A percentile compares a stretch with the other conserved stretches of the same genome.
Conservation (phyloP, 2,329 filamentous ascomycete genomes). For the Ophiostoma himal-ulmi region DNA sequence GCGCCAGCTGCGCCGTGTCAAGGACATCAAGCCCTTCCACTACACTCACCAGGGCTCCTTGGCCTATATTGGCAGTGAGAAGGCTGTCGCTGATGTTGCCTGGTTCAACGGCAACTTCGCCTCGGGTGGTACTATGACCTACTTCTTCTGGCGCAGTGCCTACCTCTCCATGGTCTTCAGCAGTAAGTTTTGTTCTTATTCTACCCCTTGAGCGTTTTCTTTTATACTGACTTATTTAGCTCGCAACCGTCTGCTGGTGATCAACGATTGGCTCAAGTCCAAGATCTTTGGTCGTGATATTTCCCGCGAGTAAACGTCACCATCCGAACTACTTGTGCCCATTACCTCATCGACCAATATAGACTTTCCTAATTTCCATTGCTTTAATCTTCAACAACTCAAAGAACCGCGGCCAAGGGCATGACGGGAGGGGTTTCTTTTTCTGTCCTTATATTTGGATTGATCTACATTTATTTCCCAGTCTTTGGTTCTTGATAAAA, state of each 20-base stretch:
- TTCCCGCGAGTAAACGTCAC: conserved; percentile 65
- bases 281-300: conserved; percentile 96
- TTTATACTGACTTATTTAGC: conserved; percentile 44
- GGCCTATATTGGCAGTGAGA: conserved; percentile 97
- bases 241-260: conserved; percentile 87
- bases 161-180: conserved; percentile 99
- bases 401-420: not conserved
- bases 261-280: conserved; percentile 94
- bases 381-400: not conserved
- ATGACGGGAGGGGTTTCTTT: not conserved
- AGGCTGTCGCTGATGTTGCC: conserved; percentile 89
- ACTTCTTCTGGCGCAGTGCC: conserved; percentile 96
- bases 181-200: conserved; percentile 58
- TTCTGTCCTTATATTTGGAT: not conserved
- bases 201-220: not conserved
- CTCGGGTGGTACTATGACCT: conserved; percentile 86
- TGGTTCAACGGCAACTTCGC: conserved; percentile 98
- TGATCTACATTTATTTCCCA: not conserved
- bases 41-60: conserved; percentile 96
- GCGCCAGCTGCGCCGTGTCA: conserved; percentile 79
- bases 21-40: conserved; percentile 95
- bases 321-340: not conserved
- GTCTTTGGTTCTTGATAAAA: not conserved
- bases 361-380: not conserved
- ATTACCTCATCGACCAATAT: not conserved